These are phyloP conservation scores for Dichotomocladium elegans DNA, from an alignment of 371 early-diverging fungal genomes.

Conservation along the genomic window DNA sequence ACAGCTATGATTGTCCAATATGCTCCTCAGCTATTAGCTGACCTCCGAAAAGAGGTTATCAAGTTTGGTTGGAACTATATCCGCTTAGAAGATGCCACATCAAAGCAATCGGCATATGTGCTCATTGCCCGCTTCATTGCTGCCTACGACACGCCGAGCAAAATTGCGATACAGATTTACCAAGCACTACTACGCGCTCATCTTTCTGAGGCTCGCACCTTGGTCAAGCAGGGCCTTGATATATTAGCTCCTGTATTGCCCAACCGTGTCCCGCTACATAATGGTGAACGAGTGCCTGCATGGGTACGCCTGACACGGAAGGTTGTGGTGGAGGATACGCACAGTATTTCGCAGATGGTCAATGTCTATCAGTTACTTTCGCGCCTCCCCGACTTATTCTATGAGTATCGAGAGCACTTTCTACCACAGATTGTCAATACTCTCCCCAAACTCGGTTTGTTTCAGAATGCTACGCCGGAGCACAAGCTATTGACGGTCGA, in stretches of 20 bases:
- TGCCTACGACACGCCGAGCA: conserved; percentile 89
- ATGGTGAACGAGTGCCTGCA: conserved; percentile 61
- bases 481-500: conserved; percentile 86
- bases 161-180: conserved; percentile 88
- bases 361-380: conserved; percentile 90
- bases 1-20: conserved; percentile 86
- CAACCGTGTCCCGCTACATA: conserved; percentile 60
- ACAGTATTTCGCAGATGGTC: conserved; percentile 82
- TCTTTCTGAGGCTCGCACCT: conserved; percentile 73
- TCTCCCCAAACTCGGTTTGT: conserved; percentile 80
- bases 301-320: conserved; percentile 89
- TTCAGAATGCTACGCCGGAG: conserved; percentile 83
- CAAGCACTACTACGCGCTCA: conserved; percentile 86
- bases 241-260: conserved; percentile 89
- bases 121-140: conserved; percentile 87
- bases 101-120: conserved; percentile 94
- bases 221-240: conserved; percentile 94
- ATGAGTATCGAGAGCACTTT: conserved; percentile 84
- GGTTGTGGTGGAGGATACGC: conserved; percentile 88
- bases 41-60: conserved; percentile 88
- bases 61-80: conserved; percentile 93
- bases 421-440: conserved; percentile 84
- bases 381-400: conserved; percentile 86
- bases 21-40: conserved; percentile 72
- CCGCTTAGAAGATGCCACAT: conserved; percentile 87